phyloP scores from a whole-genome alignment of 257 asterid genomes.

The Thymus quinquecostatus region DNA sequence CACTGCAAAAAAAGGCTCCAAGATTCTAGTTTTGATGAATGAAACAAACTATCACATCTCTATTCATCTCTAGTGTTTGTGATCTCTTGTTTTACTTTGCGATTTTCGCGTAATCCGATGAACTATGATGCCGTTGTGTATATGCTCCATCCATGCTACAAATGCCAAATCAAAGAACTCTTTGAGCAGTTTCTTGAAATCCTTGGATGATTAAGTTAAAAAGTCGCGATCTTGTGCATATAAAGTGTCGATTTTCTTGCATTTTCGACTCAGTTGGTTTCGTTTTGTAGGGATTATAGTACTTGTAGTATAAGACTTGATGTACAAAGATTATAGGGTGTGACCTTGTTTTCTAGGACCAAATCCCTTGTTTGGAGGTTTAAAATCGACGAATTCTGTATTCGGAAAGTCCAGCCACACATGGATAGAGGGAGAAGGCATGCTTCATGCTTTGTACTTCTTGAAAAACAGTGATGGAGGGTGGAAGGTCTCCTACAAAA shows the following conservation, averaged over 20 bases:
- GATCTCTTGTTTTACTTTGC: slow-evolving; percentile 7
- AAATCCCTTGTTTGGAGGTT: slow-evolving; percentile 51
- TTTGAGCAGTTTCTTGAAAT: not conserved
- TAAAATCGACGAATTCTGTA: slow-evolving; percentile 45
- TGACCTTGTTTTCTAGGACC: slow-evolving; percentile 40
- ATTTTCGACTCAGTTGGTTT: not conserved
- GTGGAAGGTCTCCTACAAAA: slow-evolving; percentile 40
- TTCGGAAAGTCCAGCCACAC: slow-evolving; percentile 49
- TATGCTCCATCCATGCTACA: not conserved
- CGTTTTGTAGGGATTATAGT: not conserved
- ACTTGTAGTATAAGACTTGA: too few relatives aligned
- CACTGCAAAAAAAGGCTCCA: not conserved
- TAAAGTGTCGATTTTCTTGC: not conserved
- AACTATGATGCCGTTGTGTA: not conserved
- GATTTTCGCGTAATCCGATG: not conserved
- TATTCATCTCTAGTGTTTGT: not conserved
- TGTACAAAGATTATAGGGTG: too few relatives aligned
- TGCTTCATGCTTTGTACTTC: slow-evolving; percentile 57
- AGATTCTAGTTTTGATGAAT: not conserved
- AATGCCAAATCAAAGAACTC: not conserved
- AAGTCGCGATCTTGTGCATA: not conserved
- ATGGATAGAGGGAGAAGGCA: slow-evolving; percentile 63
- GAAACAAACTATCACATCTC: not conserved
- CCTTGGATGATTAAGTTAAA: not conserved
- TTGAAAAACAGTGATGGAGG: slow-evolving; percentile 21